Evolutionary conservation across 78 protist genomes (phyloP).

Genomic region (Pelomyxa schiedti): DNA sequence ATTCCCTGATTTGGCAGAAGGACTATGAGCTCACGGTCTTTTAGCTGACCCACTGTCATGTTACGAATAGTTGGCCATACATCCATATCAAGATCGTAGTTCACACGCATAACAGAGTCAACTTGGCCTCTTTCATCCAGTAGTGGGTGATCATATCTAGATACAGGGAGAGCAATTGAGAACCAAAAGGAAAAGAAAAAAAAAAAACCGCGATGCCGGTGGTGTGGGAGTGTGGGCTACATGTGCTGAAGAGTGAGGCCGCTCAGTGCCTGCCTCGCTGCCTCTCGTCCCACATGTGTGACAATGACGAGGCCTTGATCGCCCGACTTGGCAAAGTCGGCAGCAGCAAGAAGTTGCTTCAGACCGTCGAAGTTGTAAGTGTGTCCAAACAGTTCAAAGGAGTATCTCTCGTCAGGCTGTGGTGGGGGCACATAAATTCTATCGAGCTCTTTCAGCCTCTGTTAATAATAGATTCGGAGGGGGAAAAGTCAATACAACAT

Average conservation of each 20-base stretch:
- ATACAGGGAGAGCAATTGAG: too few relatives aligned
- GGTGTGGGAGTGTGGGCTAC: too few relatives aligned
- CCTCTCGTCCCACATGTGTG: neutral
- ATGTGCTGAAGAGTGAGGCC: neutral
- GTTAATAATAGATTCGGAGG: too few relatives aligned
- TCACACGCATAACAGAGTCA: neutral
- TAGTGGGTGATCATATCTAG: neutral
- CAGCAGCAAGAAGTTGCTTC: neutral
- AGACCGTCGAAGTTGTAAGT: neutral
- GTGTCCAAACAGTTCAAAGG: too few relatives aligned
- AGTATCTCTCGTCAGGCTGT: neutral
- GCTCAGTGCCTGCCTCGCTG: neutral
- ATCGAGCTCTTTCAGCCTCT: too few relatives aligned
- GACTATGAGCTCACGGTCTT: neutral
- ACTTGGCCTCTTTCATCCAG: neutral
- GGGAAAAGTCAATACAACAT: too few relatives aligned
- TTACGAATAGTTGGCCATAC: neutral
- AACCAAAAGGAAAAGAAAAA: too few relatives aligned
- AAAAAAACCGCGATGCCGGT: too few relatives aligned
- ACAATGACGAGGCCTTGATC: too few relatives aligned
- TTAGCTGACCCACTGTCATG: neutral
- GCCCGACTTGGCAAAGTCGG: neutral
- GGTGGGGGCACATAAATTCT: neutral
- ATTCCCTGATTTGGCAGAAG: neutral
- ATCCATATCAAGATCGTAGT: neutral